Evolutionary conservation across 306 rosid species (phyloP), one percentile per base, ranked within the genome.

Genomic region (Mimosa bimucronata): DNA sequence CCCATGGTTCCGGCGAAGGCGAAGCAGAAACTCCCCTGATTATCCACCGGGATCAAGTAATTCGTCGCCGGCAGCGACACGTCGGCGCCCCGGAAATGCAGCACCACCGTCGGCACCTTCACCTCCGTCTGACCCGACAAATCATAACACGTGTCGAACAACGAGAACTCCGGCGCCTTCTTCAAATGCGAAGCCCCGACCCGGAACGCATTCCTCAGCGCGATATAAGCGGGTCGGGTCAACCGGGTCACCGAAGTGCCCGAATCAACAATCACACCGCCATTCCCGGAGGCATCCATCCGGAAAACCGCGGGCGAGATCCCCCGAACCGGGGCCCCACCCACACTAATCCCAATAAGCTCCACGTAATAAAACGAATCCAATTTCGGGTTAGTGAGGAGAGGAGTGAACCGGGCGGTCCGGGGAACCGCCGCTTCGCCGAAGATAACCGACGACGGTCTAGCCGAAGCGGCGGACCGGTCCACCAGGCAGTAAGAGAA

Each of bases 401-500:
- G 73, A 0, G 97, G 90, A 18, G 97, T 91, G 89, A 89, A 91
- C 80, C 81, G 85, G 82, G 89, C 90, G 53, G 90, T 83, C 31
- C 97, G 86, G 12, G 97, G 82, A 18, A 89, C 87, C 15, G 93
- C 90, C 26, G 89, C 5, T 68, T 87, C 85, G 0, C 97, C 97
- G 25, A 91, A 91, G 2, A 91, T 89, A 11, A 88, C 72, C 0
- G 90, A 89, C 7, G 91, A 87, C 25, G 93, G 97, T 50, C 76
- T 86, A 18, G 93, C 71, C 12, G 93, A 81, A 8, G 92, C 71
- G 18, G 92, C 71, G 18, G 93, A 83, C n/a, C 93, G 85, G 81
- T 91, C 97, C n/a, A 86, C 93, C n/a, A 91, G 30, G 53, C 97
- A 91, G 83, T 91, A 91, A 0, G 97, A 91, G 85, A 91, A 91